These are phyloP conservation scores for Saitozyma sp. DNA, from an alignment of 768 basidiomycete genomes.

Conservation along the genomic window DNA sequence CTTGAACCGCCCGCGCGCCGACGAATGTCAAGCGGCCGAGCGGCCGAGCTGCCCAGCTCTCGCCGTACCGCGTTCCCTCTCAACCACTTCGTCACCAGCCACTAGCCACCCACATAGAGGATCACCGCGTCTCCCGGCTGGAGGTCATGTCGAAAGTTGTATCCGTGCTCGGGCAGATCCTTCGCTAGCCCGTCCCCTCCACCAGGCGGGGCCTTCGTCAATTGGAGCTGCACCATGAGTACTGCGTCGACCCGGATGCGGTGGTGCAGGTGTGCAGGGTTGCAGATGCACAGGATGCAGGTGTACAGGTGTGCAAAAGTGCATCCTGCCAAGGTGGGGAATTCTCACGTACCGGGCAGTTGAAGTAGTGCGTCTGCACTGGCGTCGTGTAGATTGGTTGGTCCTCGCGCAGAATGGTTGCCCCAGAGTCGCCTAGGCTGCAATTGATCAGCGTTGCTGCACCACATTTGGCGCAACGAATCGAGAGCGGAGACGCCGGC, in stretches of 20 bases:
- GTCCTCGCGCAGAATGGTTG: constrained; percentile 44
- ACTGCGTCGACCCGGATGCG: too few species aligned
- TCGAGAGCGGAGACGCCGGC: too few species aligned
- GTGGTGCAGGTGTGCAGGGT: not conserved
- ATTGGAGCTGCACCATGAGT: constrained; percentile 15
- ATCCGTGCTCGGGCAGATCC: constrained; percentile 42
- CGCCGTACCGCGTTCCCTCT: not conserved
- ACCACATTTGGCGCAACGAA: not conserved
- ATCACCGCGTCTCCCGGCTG: constrained; percentile 47
- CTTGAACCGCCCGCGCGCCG: too few species aligned
- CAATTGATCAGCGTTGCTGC: constrained; percentile 3
- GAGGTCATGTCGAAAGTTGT: constrained; percentile 35
- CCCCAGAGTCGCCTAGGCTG: constrained; percentile 53
- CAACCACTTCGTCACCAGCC: not conserved
- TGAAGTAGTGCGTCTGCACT: constrained; percentile 51
- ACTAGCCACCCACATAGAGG: constrained; percentile 22
- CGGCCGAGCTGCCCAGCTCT: too few species aligned
- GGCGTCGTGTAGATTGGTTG: constrained; percentile 32
- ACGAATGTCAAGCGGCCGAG: too few species aligned
- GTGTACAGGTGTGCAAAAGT: not conserved
- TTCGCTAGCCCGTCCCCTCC: constrained; percentile 7
- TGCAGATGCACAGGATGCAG: too few species aligned
- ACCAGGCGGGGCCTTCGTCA: constrained; percentile 21
- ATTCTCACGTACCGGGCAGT: constrained; percentile 42
- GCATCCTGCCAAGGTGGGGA: not conserved